These are phyloP conservation scores for Ilex asprella DNA, from an alignment of 257 asterid genomes.

Conservation along the genomic window DNA sequence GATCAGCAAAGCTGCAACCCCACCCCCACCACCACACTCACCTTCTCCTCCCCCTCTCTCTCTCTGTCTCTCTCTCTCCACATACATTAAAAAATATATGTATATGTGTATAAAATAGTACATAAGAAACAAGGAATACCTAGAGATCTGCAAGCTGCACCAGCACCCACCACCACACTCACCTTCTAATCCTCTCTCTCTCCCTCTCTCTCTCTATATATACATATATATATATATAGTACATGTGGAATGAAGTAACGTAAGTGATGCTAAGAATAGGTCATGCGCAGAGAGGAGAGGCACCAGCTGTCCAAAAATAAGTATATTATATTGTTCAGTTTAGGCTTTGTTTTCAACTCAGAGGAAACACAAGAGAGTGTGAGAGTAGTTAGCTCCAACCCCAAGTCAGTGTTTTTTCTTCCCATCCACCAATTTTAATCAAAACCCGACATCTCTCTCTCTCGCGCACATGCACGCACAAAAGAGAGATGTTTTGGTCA, in stretches of 20 bases:
- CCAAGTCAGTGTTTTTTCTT: not conserved
- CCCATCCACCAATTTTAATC: no score
- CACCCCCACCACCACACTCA: slow-evolving; percentile 6
- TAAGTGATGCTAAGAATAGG: slow-evolving; percentile 10
- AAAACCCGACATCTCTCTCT: no score
- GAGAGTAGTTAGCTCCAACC: not conserved
- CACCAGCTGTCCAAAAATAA: slow-evolving; percentile 10
- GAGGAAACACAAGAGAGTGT: slow-evolving; percentile 6
- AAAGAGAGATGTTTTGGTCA: no score
- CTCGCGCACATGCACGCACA: no score
- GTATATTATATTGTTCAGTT: not conserved
- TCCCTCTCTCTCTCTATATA: not conserved
- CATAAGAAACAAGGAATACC: slow-evolving; percentile 25
- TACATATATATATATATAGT: not conserved
- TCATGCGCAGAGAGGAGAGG: slow-evolving; percentile 12
- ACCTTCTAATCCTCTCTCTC: not conserved
- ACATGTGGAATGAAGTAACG: not conserved
- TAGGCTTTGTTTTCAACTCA: not conserved
- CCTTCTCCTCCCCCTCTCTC: not conserved
- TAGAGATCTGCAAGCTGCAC: slow-evolving; percentile 30
- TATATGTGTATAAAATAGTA: not conserved
- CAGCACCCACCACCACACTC: slow-evolving; percentile 16
- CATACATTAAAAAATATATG: not conserved
- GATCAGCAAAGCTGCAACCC: slow-evolving; percentile 23
- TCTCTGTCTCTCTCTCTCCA: not conserved